Evolutionary conservation across 177 flowering plant genomes (phyloP).

Genomic region (Vitis hybrid): DNA sequence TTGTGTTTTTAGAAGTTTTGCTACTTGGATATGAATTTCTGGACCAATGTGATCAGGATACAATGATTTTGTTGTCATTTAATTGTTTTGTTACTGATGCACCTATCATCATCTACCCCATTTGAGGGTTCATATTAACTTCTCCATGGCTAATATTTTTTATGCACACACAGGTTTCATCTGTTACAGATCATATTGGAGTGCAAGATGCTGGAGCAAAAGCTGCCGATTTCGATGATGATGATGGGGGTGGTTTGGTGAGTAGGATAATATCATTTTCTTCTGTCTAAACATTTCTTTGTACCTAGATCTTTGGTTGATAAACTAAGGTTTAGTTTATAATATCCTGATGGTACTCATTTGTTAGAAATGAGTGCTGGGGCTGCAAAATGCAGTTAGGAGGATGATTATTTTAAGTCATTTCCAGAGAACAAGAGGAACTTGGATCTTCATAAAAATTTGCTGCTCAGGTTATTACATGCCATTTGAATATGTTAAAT

Average conservation of each 20-base stretch:
- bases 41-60: neutral
- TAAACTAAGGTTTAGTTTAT: neutral
- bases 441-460: neutral
- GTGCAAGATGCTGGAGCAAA: constrained; percentile 66
- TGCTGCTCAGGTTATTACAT: neutral
- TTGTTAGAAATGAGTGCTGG: neutral
- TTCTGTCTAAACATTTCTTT: neutral
- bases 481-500: too few species aligned
- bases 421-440: neutral
- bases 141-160: neutral
- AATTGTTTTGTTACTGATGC: neutral
- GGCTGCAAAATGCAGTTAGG: neutral
- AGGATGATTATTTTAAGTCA: neutral
- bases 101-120: neutral
- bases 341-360: neutral
- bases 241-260: constrained; percentile 96
- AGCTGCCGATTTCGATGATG: constrained; percentile 92
- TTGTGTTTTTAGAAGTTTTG: neutral
- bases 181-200: constrained; percentile 89
- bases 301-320: neutral
- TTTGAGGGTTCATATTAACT: neutral
- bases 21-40: neutral
- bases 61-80: neutral
- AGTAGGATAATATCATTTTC: constrained; percentile 21
- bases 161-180: constrained; percentile 57